Evolutionary conservation across 495 filamentous ascomycete genomes (phyloP).

Genomic region (Daldinia bambusicola): DNA sequence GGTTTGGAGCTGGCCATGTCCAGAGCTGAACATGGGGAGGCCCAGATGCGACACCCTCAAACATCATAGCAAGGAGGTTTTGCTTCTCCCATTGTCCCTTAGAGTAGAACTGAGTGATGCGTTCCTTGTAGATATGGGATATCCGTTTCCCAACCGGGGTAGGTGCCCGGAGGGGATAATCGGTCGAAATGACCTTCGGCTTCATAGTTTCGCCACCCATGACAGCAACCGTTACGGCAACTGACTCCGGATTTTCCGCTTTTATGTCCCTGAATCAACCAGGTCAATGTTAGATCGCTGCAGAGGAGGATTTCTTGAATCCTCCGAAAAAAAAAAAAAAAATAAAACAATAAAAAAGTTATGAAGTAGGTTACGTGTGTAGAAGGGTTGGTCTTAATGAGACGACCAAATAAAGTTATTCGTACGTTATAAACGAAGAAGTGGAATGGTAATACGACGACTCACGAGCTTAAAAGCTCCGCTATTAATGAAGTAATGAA

Average conservation of each 20-base stretch:
- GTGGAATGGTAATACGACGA: constrained; percentile 15
- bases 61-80: constrained; percentile 81
- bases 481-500: constrained; percentile 10
- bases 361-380: not conserved
- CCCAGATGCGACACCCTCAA: constrained; percentile 76
- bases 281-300: constrained; percentile 19
- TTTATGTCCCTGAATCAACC: constrained; percentile 9
- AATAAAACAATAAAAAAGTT: constrained; percentile 5
- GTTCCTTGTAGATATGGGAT: constrained; percentile 83
- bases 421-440: constrained; percentile 21
- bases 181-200: constrained; percentile 46
- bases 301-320: constrained; percentile 7
- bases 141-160: constrained; percentile 81
- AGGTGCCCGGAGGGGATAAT: constrained; percentile 60
- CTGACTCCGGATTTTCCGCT: not conserved
- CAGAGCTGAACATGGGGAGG: constrained; percentile 82
- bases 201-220: constrained; percentile 56
- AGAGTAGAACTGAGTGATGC: constrained; percentile 81
- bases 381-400: constrained; percentile 12
- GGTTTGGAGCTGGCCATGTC: constrained; percentile 84
- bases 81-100: constrained; percentile 82
- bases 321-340: constrained; percentile 3
- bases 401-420: constrained; percentile 5
- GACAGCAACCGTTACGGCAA: constrained; percentile 22
- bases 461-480: constrained; percentile 7